These are phyloP conservation scores for Teratosphaeria nubilosa DNA, from an alignment of 2,329 filamentous ascomycete genomes.

Conservation along the genomic window DNA sequence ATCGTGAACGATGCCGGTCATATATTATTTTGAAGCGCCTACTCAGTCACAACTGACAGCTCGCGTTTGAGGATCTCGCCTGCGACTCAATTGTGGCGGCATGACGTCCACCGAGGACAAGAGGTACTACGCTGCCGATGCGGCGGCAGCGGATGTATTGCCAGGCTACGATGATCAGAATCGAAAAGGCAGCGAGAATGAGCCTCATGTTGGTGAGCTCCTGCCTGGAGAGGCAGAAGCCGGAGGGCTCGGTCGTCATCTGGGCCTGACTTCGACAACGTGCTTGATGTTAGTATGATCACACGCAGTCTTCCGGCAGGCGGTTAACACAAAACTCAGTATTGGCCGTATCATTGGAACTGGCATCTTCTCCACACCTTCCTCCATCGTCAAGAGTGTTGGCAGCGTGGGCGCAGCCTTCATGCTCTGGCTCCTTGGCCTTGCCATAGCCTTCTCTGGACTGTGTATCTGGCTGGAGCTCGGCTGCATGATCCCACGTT, in stretches of 20 bases:
- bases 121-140: neutral
- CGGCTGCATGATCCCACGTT: slow-evolving; percentile 53
- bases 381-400: slow-evolving; percentile 45
- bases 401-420: slow-evolving; percentile 54
- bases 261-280: neutral
- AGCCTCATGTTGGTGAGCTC: neutral
- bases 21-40: neutral
- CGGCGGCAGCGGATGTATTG: neutral
- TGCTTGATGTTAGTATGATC: neutral
- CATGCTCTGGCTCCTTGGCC: slow-evolving; percentile 54
- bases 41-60: neutral
- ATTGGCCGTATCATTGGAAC: slow-evolving; percentile 58
- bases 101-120: neutral
- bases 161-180: neutral
- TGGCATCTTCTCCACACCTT: slow-evolving; percentile 56
- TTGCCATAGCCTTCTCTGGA: slow-evolving; percentile 52
- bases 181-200: neutral
- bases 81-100: neutral
- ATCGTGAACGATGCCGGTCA: neutral
- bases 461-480: slow-evolving; percentile 58
- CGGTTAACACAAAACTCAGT: slow-evolving; percentile 32
- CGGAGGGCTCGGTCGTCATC: neutral
- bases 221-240: neutral
- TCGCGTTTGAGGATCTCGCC: neutral
- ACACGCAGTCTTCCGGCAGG: neutral